A percentile compares a stretch with the other conserved stretches of the same genome.
Evolutionary conservation across 2,329 filamentous ascomycete genomes (phyloP).

Genomic region (Alternaria arbusti): DNA sequence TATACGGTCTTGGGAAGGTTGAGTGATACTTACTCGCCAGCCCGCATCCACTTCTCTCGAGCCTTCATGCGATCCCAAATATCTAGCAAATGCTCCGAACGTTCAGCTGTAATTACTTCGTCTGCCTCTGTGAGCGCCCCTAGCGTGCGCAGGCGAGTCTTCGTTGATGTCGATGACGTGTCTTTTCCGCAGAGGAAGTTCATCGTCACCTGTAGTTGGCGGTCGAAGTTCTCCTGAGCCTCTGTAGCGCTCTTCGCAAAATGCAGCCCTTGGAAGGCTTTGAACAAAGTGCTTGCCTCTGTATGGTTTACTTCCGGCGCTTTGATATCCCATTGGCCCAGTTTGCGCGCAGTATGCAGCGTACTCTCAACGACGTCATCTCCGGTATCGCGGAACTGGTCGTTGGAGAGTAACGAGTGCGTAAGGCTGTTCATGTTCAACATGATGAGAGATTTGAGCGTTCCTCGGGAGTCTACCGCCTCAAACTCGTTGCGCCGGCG

Average conservation of each 20-base stretch:
- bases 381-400: slow-evolving; percentile 65
- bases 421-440: slow-evolving; percentile 88
- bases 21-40: slow-evolving; percentile 68
- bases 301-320: slow-evolving; percentile 68
- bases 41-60: slow-evolving; percentile 80
- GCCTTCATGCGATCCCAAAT: slow-evolving; percentile 68
- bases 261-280: slow-evolving; percentile 79
- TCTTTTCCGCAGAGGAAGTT: slow-evolving; percentile 37
- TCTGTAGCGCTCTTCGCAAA: slow-evolving; percentile 64
- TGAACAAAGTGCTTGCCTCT: slow-evolving; percentile 75
- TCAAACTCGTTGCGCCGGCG: slow-evolving; percentile 64
- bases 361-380: slow-evolving; percentile 71
- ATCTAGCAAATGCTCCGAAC: slow-evolving; percentile 65
- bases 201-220: slow-evolving; percentile 61
- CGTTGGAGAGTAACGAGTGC: slow-evolving; percentile 74
- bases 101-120: slow-evolving; percentile 71
- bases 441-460: slow-evolving; percentile 78
- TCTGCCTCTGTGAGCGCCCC: slow-evolving; percentile 82
- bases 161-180: slow-evolving; percentile 32
- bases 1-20: slow-evolving; percentile 21
- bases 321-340: slow-evolving; percentile 92
- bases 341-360: slow-evolving; percentile 77
- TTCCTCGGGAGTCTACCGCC: slow-evolving; percentile 67
- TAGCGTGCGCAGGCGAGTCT: slow-evolving; percentile 51
- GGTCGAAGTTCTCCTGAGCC: slow-evolving; percentile 66